These are phyloP conservation scores for Planoprotostelium fungivorum DNA, from an alignment of 78 protist genomes.

Conservation along the genomic window DNA sequence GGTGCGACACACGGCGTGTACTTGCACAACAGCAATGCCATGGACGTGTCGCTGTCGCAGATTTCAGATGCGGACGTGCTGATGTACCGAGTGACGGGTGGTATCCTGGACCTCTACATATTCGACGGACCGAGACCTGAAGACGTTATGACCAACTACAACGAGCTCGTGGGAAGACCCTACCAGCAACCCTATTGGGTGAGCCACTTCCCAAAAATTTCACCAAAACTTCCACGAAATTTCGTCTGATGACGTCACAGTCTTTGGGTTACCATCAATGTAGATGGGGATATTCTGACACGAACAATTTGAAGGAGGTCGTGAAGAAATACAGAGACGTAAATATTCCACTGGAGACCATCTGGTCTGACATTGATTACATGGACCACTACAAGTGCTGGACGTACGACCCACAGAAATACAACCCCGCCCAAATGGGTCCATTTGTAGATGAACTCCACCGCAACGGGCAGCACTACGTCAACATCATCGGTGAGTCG, in stretches of 20 bases:
- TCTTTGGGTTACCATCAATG: constrained; percentile 59
- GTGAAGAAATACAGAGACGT: constrained; percentile 22
- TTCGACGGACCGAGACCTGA: constrained; percentile 69
- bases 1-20: constrained; percentile 68
- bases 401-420: constrained; percentile 64
- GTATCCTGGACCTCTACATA: constrained; percentile 70
- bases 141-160: constrained; percentile 46
- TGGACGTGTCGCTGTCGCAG: constrained; percentile 51
- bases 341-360: constrained; percentile 65
- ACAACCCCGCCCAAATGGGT: constrained; percentile 15
- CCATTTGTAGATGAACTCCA: constrained; percentile 44
- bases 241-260: neutral
- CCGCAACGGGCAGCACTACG: constrained; percentile 52
- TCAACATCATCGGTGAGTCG: constrained; percentile 6
- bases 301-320: constrained; percentile 39
- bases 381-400: constrained; percentile 65
- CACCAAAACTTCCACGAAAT: too few species aligned
- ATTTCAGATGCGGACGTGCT: neutral
- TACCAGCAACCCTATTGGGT: constrained; percentile 71
- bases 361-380: constrained; percentile 57
- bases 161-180: constrained; percentile 61
- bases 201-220: too few species aligned
- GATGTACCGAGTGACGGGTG: constrained; percentile 57
- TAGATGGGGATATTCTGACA: constrained; percentile 72
- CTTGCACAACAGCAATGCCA: constrained; percentile 49